Evolutionary conservation across 192 early-diverging fungal species (phyloP).

Genomic region (Jimgerdemannia lactiflua): DNA sequence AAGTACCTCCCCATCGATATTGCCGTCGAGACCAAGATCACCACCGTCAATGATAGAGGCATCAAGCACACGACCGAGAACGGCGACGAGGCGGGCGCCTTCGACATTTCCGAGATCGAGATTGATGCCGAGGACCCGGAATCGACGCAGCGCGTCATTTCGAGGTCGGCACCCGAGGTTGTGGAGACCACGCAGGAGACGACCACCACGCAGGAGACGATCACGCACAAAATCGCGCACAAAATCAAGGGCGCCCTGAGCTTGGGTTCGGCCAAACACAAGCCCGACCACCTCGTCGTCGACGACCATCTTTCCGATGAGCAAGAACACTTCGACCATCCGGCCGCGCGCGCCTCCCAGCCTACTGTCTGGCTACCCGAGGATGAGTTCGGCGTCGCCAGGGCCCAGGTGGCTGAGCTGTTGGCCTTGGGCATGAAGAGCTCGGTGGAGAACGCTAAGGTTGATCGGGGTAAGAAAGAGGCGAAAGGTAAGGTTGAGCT

Average conservation of each 20-base stretch:
- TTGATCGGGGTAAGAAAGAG: conserved; percentile 13
- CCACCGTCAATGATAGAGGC: not conserved
- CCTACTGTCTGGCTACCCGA: conserved; percentile 49
- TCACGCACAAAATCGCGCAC: not conserved
- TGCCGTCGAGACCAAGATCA: conserved; percentile 9
- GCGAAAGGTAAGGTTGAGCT: not conserved
- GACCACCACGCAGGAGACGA: not conserved
- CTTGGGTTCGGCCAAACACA: not conserved
- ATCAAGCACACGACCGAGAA: not conserved
- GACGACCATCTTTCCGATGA: too few species aligned
- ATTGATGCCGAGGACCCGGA: not conserved
- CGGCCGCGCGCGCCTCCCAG: conserved; percentile 26
- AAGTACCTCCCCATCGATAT: conserved; percentile 37
- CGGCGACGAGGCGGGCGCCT: not conserved
- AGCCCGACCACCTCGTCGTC: not conserved
- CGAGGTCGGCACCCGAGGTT: not conserved
- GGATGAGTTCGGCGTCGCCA: conserved; percentile 39
- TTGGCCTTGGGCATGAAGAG: conserved; percentile 23
- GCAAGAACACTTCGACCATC: conserved; percentile 16
- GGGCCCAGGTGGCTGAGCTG: conserved; percentile 27
- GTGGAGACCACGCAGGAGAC: not conserved
- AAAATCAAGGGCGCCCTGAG: not conserved
- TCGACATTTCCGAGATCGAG: not conserved
- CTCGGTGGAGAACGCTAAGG: conserved; percentile 27
- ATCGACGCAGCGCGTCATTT: not conserved